Evolutionary conservation across 2,329 filamentous ascomycete species (phyloP).

Genomic region (Colletotrichum filicis): DNA sequence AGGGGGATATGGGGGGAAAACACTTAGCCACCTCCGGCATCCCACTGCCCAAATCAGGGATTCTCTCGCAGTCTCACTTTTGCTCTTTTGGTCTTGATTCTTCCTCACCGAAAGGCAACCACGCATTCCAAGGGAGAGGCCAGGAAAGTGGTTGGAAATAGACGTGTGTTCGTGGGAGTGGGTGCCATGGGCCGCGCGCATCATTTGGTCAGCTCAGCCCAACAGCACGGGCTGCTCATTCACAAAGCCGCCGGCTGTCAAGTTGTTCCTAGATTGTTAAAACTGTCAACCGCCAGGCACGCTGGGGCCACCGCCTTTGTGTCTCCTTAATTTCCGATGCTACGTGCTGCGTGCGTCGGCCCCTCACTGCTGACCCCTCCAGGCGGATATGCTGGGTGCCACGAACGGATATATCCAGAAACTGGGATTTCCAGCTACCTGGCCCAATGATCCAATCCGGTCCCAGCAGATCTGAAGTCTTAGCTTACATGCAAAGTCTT

Average conservation of each 20-base stretch:
- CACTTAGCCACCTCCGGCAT: background rate
- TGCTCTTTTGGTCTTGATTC: too few relatives aligned
- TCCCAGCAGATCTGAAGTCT: background rate
- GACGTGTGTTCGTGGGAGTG: background rate
- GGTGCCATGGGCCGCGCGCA: background rate
- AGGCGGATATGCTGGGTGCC: background rate
- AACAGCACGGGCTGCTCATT: background rate
- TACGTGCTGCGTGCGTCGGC: background rate
- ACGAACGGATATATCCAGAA: background rate
- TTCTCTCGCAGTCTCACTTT: background rate
- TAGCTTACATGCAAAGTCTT: background rate
- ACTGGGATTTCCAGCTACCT: background rate
- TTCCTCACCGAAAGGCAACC: too few relatives aligned
- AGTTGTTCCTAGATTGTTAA: background rate
- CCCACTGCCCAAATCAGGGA: background rate
- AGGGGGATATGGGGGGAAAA: background rate
- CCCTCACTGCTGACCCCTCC: background rate
- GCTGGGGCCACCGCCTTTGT: background rate
- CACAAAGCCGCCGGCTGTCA: background rate
- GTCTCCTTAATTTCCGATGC: constrained; percentile 8
- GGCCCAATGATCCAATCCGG: background rate
- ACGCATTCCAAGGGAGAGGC: background rate
- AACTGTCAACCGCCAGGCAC: background rate
- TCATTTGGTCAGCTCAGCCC: background rate
- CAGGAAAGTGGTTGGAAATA: background rate